phyloP scores from a whole-genome alignment of 1,284 basidiomycete species.

The Malassezia globosa region DNA sequence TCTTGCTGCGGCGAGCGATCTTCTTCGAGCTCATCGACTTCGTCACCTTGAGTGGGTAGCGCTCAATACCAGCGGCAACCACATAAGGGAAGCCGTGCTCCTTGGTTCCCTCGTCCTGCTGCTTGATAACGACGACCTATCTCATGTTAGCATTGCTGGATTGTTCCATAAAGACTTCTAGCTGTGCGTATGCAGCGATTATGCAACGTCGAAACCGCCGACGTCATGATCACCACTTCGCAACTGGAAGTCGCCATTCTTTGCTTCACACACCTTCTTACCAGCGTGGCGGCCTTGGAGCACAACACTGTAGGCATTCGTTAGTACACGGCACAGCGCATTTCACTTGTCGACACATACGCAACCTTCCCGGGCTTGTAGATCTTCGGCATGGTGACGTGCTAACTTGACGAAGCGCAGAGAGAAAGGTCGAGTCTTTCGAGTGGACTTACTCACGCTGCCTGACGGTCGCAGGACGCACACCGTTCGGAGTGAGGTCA shows the following conservation, averaged over 20 bases:
- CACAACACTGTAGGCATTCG: slow-evolving; percentile 23
- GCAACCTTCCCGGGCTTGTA: slow-evolving; percentile 75
- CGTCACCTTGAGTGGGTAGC: slow-evolving; percentile 46
- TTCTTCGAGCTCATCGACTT: slow-evolving; percentile 47
- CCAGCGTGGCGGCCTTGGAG: slow-evolving; percentile 46
- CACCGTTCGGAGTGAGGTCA: too few species aligned
- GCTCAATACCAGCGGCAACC: slow-evolving; percentile 46
- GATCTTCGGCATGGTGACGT: slow-evolving; percentile 36
- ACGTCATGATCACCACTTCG: too few species aligned
- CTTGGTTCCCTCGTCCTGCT: slow-evolving; percentile 46
- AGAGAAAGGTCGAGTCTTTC: too few species aligned
- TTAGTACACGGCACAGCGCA: neutral
- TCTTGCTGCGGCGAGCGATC: slow-evolving; percentile 46
- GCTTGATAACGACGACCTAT: slow-evolving; percentile 48
- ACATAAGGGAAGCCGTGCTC: slow-evolving; percentile 45
- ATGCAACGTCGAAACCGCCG: too few species aligned
- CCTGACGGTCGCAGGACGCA: neutral
- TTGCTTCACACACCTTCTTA: slow-evolving; percentile 40
- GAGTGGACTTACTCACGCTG: too few species aligned
- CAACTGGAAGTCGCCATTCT: too few species aligned
- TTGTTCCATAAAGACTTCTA: too few species aligned
- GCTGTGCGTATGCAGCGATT: neutral
- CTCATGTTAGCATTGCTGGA: neutral
- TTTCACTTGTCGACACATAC: slow-evolving; percentile 11
- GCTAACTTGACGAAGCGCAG: slow-evolving; percentile 12